Base-by-base conservation (phyloP, 2,329 filamentous ascomycete species). In the Neopestalotiopsis clavispora region DNA sequence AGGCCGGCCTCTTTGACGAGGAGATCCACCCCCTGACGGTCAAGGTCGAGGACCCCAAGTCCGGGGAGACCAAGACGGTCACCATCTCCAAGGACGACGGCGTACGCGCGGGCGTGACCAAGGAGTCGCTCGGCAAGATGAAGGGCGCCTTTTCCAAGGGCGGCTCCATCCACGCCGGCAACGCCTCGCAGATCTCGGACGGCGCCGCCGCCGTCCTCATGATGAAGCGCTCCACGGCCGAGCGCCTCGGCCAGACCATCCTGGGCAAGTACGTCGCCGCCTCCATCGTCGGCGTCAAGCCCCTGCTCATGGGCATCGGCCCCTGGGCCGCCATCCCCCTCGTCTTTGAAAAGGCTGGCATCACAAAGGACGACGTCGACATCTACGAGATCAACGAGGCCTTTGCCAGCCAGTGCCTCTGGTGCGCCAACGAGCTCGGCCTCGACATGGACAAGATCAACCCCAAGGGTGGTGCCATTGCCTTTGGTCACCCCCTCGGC, bases 371-470 rank as follows among this genome's bases (percentile, higher is more conserved):
- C 68, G 95, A 98, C 74, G 94, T 99, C 38, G 96, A 98, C 80
- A 95, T 98, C 78, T 98, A 89, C 78, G 96, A 99, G 89, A 98
- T 99, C 87, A 99, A 99, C 86, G 96, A 99, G 88, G 96, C 96
- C 1, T 99, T 99, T 81, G 96, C 96, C 40, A 93, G 90, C 72
- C 95, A 98, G 87, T 97, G 94, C 82, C 82, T 98, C 73, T 98
- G 93, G 92, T 98, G 94, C 81, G 90, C 93, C 72, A 93, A 96
- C 77, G 91, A 98, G 85, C 89, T 99, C 28, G 92, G 91, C 59
- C 83, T 99, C 34, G 92, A 94, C 66, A 79, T 86, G 70, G 91
- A 93, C 73, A 98, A 98, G 89, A 90, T 99, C 78, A 98, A 98
- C 85, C 95, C 95, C 76, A 97, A 98, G 88, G 96, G 95, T 73